Base-by-base conservation (phyloP, 139 green algal species). In the Diplosphaera chodatii region DNA sequence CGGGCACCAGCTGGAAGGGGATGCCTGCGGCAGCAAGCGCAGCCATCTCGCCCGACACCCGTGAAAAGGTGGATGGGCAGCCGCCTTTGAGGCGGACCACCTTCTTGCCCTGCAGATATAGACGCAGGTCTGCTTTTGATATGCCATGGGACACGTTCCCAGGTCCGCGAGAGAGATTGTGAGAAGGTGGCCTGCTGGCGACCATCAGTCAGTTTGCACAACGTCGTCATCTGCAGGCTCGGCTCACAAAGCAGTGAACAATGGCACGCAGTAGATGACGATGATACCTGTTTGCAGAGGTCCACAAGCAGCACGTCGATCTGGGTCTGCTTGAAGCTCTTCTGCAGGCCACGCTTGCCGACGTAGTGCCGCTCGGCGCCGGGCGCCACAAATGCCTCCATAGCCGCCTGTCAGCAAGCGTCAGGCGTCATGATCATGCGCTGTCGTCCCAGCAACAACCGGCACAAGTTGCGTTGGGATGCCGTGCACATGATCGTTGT, bases 11-110 rank as follows among this genome's bases (percentile, higher is more conserved):
- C 40, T 91, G 83, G n/a, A 73, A 74, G 10, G 63, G 22, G 22
- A 91, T 55, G 30, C 34, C 77, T 0, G 80, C 74, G n/a, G 27
- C 55, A 20, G 25, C 20, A 27, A 94, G 77, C 23, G 87, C 88
- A 0, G 68, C 69, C 55, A 89, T 71, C 75, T 95, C 90, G 29
- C 73, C 79, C 32, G 72, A 41, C 22, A 84, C 75, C 15, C 90
- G 74, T 3, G 79, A 86, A 75, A 94, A 96, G 2, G 88, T 77
- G 4, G 83, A 85, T 13, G 85, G 84, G 68, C 87, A 92, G 41
- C 89, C 89, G 23, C 89, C 89, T 69, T 95, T 94, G 10, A 94
- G 78, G 40, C 89, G 79, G 41, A 92, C 85, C 30, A 94, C 87
- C 1, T 64, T 32, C 55, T 55, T 67, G 28, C 84, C 83, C 82